Evolutionary conservation across 163 green algal genomes (phyloP).

Genomic region (Scenedesmus sp.): DNA sequence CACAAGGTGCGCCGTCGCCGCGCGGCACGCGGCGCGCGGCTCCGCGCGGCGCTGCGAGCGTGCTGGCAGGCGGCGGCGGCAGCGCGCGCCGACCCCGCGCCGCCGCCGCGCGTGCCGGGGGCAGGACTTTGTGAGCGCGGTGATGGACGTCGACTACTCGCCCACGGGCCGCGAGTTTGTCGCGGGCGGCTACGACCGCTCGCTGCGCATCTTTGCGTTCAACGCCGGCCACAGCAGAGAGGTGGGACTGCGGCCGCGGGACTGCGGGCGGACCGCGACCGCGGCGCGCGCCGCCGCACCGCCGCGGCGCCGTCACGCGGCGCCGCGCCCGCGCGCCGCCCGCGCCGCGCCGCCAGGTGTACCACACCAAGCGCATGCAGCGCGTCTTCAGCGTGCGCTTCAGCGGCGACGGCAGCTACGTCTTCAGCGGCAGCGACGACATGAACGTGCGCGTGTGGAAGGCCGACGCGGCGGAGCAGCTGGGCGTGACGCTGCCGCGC

Average conservation of each 20-base stretch:
- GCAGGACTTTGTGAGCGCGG: slow-evolving; percentile 93
- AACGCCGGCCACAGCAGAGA: slow-evolving; percentile 45
- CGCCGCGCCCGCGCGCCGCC: too few species aligned
- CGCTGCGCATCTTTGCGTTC: slow-evolving; percentile 89
- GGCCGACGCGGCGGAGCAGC: slow-evolving; percentile 83
- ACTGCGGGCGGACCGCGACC: too few species aligned
- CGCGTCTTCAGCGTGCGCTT: slow-evolving; percentile 91
- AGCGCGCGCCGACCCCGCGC: too few species aligned
- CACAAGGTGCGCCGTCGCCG: slow-evolving; percentile 90
- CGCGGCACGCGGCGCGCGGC: too few species aligned
- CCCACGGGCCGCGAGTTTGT: slow-evolving; percentile 97
- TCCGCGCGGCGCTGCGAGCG: too few species aligned
- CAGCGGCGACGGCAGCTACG: slow-evolving; percentile 91
- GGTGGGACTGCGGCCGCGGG: too few species aligned
- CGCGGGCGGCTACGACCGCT: slow-evolving; percentile 90
- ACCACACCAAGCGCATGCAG: slow-evolving; percentile 98
- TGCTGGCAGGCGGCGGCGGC: too few species aligned
- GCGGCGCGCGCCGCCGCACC: too few species aligned
- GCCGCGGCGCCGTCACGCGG: too few species aligned
- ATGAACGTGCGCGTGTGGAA: slow-evolving; percentile 99
- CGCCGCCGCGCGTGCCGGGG: neutral
- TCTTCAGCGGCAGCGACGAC: slow-evolving; percentile 96
- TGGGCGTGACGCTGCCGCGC: slow-evolving; percentile 85
- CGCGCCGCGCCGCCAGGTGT: slow-evolving; percentile 79
- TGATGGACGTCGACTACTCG: slow-evolving; percentile 99